Evolutionary conservation across 2,329 filamentous ascomycete genomes (phyloP).

Genomic region (Trichoderma sp.): DNA sequence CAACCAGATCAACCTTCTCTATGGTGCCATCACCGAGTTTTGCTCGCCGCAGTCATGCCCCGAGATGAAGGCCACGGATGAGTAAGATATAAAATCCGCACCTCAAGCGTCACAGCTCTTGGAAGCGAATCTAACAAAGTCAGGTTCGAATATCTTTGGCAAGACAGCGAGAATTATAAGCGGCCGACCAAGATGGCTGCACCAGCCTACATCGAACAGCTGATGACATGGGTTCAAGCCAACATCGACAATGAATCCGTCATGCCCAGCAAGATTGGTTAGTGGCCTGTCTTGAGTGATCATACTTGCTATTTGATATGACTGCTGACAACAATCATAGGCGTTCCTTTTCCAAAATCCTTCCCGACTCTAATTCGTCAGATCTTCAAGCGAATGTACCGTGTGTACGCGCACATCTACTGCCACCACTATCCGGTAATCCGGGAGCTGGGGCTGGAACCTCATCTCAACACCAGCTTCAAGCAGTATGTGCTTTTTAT

Average conservation of each 20-base stretch:
- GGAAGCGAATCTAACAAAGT: background rate
- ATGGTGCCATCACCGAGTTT: constrained; percentile 98
- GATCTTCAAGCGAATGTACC: constrained; percentile 98
- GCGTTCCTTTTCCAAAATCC: constrained; percentile 90
- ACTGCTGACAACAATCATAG: constrained; percentile 39
- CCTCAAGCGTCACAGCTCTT: no score
- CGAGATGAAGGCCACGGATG: constrained; percentile 99
- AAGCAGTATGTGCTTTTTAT: constrained; percentile 99
- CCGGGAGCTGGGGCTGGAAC: constrained; percentile 89
- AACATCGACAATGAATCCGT: constrained; percentile 94
- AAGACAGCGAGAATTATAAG: constrained; percentile 91
- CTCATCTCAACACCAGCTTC: constrained; percentile 98
- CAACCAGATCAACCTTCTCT: constrained; percentile 99
- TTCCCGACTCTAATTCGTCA: constrained; percentile 87
- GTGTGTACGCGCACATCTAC: constrained; percentile 98
- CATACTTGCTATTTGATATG: background rate
- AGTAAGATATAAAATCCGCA: constrained; percentile 54
- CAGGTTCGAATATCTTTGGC: constrained; percentile 98
- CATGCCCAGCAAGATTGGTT: constrained; percentile 89
- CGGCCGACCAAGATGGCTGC: constrained; percentile 97
- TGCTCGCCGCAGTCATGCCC: constrained; percentile 96
- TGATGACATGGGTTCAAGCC: constrained; percentile 94
- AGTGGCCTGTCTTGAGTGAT: constrained; percentile 20
- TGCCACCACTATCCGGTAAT: constrained; percentile 99
- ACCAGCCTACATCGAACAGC: constrained; percentile 94